Evolutionary conservation across 2,329 filamentous ascomycete genomes (phyloP), one percentile per base, ranked within the genome.

Genomic region (Colletotrichum sp.): DNA sequence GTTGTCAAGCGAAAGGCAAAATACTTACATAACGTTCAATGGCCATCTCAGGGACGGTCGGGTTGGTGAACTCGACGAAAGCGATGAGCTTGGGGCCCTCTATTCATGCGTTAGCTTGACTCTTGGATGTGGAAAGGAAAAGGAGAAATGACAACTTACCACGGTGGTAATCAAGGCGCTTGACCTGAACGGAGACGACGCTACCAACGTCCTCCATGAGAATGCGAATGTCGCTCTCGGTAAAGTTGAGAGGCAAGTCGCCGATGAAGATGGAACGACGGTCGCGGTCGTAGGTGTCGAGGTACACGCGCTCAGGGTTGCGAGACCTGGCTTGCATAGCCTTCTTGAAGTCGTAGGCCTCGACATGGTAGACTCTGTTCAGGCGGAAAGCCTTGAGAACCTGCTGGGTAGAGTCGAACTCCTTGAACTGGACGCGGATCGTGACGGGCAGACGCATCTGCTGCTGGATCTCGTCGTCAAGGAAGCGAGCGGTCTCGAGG

Each of bases 331-430:
- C 34, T 24, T 72, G 65, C 55, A 76, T 75, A 13, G 75, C 68
- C 65, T 78, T 77, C 72, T 81, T 81, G 55, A 80, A 79, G 59
- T 84, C 82, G 32, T 80, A 84, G 3, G 81, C 76, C 8, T 81
- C 78, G 62, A 85, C 81, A 3, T 79, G 80, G 60, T 83, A 84
- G 15, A 77, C 66, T 39, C 80, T 76, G 76, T 87, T 77, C 69
- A 83, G 78, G 71, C 84, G 79, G 77, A 86, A 84, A 13, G 84
- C 90, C 30, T 83, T 79, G 34, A 87, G 83, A 6, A 91, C 86
- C 72, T 91, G 87, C 26, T 90, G 86, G 28, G 82, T 84, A 5
- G 87, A 83, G 75, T 92, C 89, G 66, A 90, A 92, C 77, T 85
- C 85, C 55, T 85, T 82, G 76, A 89, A 92, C 30, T 88, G 85